Evolutionary conservation across 108 stramenopile species (phyloP).

Genomic region (Skeletonema potamos): DNA sequence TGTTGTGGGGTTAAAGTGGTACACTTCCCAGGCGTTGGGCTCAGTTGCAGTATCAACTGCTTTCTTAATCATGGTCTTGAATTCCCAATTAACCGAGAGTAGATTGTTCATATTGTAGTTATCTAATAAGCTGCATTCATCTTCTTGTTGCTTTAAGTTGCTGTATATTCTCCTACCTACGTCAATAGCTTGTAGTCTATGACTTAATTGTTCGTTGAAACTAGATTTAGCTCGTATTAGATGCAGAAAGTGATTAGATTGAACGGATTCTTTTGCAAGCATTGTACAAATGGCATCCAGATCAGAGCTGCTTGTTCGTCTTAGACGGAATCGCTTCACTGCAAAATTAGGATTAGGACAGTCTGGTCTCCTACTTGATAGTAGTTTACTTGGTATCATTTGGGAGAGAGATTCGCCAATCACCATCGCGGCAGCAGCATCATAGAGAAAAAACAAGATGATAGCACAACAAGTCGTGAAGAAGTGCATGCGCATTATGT

Average conservation of each 20-base stretch:
- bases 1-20: conserved; percentile 68
- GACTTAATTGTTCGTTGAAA: conserved; percentile 29
- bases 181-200: conserved; percentile 47
- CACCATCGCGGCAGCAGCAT: not conserved
- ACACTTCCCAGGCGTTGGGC: conserved; percentile 57
- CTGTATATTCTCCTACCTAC: conserved; percentile 33
- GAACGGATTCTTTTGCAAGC: conserved; percentile 32
- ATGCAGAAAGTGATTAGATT: conserved; percentile 8
- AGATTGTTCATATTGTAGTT: conserved; percentile 9
- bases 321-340: conserved; percentile 17
- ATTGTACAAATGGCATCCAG: conserved; percentile 30
- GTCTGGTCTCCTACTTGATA: not conserved
- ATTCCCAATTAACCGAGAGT: conserved; percentile 58
- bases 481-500: not conserved
- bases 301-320: conserved; percentile 20
- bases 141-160: not conserved
- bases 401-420: not conserved
- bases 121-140: conserved; percentile 14
- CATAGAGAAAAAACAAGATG: not conserved
- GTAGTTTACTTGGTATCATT: not conserved
- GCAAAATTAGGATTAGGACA: not conserved
- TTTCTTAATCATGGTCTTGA: conserved; percentile 52
- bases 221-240: conserved; percentile 19
- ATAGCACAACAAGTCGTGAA: not conserved
- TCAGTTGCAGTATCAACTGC: conserved; percentile 50